phyloP scores from a whole-genome alignment of 2,329 filamentous ascomycete species.

The Colletotrichum lupini region DNA sequence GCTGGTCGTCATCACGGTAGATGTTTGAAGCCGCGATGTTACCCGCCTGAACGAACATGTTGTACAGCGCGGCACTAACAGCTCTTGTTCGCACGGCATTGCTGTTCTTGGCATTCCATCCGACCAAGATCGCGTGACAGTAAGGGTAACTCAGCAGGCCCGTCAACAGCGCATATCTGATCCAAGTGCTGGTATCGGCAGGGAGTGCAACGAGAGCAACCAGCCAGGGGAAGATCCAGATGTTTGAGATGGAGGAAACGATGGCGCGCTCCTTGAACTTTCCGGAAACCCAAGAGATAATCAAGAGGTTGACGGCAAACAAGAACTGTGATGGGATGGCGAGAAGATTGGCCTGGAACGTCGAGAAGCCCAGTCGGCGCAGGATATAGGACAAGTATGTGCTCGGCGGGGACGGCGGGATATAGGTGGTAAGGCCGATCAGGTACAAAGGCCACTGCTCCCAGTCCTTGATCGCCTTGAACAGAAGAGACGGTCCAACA shows the following conservation, averaged over 20 bases:
- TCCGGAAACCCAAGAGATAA: constrained; percentile 58
- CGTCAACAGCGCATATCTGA: constrained; percentile 50
- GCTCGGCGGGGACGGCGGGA: constrained; percentile 53
- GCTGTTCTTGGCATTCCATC: constrained; percentile 59
- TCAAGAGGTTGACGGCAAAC: constrained; percentile 58
- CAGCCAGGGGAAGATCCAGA: constrained; percentile 63
- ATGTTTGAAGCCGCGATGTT: constrained; percentile 60
- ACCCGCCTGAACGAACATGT: constrained; percentile 57
- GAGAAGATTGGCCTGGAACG: constrained; percentile 58
- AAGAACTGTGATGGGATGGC: constrained; percentile 57
- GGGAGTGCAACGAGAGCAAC: constrained; percentile 55
- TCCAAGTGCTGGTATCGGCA: constrained; percentile 51
- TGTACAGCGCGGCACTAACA: constrained; percentile 60
- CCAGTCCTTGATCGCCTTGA: constrained; percentile 66
- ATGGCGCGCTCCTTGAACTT: constrained; percentile 56
- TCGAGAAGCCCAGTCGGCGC: constrained; percentile 53
- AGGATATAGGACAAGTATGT: constrained; percentile 59
- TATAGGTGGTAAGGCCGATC: constrained; percentile 60
- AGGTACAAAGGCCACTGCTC: constrained; percentile 70
- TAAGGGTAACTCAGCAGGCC: constrained; percentile 59
- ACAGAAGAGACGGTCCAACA: constrained; percentile 57
- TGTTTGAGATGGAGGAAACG: constrained; percentile 56
- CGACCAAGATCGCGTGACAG: constrained; percentile 59
- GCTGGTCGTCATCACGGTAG: constrained; percentile 66
- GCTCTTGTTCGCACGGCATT: constrained; percentile 61